A percentile compares a stretch with the other conserved stretches of the same genome.
Evolutionary conservation across 208 protist species (phyloP).

Genomic region (Balamuthia mandrillaris): DNA sequence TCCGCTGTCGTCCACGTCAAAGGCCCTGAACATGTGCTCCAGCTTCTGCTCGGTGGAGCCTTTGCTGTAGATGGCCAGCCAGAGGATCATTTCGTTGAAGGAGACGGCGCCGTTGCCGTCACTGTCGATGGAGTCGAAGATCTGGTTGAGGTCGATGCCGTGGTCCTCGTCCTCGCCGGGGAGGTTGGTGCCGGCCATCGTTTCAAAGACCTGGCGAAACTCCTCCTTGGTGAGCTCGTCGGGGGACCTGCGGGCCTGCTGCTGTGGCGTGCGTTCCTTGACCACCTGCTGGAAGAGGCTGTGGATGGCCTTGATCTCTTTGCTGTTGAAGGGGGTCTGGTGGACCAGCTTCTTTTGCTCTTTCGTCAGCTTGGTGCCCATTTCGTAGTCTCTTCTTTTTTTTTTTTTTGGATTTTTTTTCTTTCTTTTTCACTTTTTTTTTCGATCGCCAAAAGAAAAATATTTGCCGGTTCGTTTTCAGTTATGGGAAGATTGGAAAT

Average conservation of each 20-base stretch:
- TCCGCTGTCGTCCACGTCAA: conserved; percentile 3
- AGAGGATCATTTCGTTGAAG: conserved; percentile 6
- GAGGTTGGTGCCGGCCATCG: not conserved
- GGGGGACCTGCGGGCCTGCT: not conserved
- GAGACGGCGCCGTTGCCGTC: conserved; percentile 12
- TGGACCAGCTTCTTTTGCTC: not conserved
- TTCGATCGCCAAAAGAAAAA: no score
- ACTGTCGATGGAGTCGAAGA: conserved; percentile 6
- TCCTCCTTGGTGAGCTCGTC: conserved; percentile 30
- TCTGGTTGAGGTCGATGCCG: conserved; percentile 3
- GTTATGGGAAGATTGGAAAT: no score
- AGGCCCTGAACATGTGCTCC: conserved; percentile 18
- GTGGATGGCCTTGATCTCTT: not conserved
- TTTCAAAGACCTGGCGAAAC: not conserved
- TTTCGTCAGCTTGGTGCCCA: not conserved
- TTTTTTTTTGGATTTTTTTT: no score
- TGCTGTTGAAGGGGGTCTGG: not conserved
- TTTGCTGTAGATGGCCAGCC: conserved; percentile 10
- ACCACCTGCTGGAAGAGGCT: conserved; percentile 13
- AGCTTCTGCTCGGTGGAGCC: conserved; percentile 13
- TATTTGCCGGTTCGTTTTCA: no score
- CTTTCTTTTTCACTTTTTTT: no score
- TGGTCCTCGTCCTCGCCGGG: not conserved
- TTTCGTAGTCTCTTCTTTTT: not conserved
- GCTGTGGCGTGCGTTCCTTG: no score